Conservation (phyloP, 164 flowering plant species). For the Umbilicus rupestris region DNA sequence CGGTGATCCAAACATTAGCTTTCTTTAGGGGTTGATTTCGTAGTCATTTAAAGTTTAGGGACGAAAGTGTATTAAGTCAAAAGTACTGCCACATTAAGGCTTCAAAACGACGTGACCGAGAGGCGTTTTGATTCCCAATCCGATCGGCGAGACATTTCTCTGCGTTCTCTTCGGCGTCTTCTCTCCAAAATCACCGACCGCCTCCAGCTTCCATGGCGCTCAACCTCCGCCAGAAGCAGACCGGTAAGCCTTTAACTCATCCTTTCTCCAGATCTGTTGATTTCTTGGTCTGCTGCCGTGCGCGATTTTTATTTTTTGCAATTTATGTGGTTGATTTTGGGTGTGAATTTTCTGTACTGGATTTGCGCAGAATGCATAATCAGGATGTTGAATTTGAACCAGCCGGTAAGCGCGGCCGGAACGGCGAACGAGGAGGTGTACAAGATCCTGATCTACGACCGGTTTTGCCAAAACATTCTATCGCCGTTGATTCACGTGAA, state of each 20-base stretch:
- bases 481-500: constrained; percentile 89
- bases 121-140: neutral
- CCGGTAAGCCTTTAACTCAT: constrained; percentile 32
- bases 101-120: neutral
- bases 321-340: neutral
- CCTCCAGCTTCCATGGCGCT: constrained; percentile 46
- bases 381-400: constrained; percentile 90
- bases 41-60: too few species aligned
- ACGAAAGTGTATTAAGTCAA: too few species aligned
- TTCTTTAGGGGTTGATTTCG: too few species aligned
- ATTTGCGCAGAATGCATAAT: constrained; percentile 52
- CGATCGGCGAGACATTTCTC: neutral
- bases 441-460: constrained; percentile 84
- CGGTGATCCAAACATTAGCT: too few species aligned
- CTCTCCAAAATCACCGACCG: neutral
- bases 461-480: constrained; percentile 63
- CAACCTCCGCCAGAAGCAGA: constrained; percentile 85
- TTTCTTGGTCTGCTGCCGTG: neutral
- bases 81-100: too few species aligned
- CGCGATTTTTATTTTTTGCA: neutral
- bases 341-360: neutral
- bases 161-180: neutral
- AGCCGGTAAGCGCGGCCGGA: constrained; percentile 39
- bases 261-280: neutral
- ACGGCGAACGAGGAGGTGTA: constrained; percentile 69